A percentile compares a stretch with the other conserved stretches of the same genome.
phyloP scores from a whole-genome alignment of 805 yeast species.

The Scheffersomyces ergatensis region DNA sequence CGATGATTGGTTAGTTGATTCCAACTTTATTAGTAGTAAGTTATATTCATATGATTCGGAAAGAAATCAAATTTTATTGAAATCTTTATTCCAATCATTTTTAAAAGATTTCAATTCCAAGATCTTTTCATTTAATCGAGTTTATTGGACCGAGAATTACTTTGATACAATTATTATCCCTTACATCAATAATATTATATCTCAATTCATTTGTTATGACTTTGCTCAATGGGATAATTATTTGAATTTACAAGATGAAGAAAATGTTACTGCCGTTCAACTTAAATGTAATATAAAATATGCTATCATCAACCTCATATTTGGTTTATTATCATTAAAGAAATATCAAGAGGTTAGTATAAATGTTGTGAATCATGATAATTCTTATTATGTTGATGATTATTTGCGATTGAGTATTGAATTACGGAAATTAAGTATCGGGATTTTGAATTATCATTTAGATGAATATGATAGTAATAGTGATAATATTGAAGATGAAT shows the following conservation, averaged over 20 bases:
- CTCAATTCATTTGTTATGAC: conserved; percentile 23
- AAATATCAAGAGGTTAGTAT: conserved; percentile 4
- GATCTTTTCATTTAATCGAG: conserved; percentile 25
- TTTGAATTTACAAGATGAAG: conserved; percentile 6
- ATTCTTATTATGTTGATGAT: conserved; percentile 16
- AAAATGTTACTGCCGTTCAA: conserved; percentile 4
- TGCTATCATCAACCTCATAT: conserved; percentile 19
- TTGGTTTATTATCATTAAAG: conserved; percentile 22
- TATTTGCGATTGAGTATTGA: conserved; percentile 28
- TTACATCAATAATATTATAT: conserved; percentile 23
- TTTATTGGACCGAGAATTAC: conserved; percentile 17
- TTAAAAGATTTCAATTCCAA: conserved; percentile 14
- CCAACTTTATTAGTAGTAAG: conserved; percentile 9
- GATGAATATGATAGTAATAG: conserved; percentile 37
- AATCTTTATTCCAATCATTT: conserved; percentile 18
- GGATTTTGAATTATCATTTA: conserved; percentile 35
- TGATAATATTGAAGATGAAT: conserved; percentile 15
- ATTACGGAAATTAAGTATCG: conserved; percentile 33
- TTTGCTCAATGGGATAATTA: conserved; percentile 9
- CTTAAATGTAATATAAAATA: conserved; percentile 17
- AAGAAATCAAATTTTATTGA: conserved; percentile 8
- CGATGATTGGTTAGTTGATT: conserved; percentile 36
- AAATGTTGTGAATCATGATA: conserved; percentile 11
- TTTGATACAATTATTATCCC: conserved; percentile 31
- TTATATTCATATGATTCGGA: conserved; percentile 1